Percentiles rank a stretch among this genome's conserved stretches.
phyloP scores from a whole-genome alignment of 345 rosid species.

The Hibiscus trionum region DNA sequence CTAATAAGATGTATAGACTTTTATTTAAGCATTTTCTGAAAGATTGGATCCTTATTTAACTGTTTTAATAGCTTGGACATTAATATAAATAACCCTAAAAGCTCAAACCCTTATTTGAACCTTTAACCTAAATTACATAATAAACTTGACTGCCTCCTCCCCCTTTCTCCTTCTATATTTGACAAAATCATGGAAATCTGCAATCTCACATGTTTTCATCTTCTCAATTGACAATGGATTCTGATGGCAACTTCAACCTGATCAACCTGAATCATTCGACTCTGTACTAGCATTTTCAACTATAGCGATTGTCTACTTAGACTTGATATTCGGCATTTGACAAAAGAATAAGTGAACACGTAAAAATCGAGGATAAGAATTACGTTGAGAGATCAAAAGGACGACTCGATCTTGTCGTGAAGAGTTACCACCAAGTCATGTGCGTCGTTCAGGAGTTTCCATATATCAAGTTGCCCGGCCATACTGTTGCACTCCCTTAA shows the following conservation, averaged over 20 bases:
- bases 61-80: too few relatives aligned
- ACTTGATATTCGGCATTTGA: conserved; percentile 1
- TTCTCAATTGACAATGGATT: background rate
- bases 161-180: background rate
- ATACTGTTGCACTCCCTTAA: conserved; percentile 81
- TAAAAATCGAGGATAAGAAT: background rate
- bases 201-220: background rate
- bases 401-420: conserved; percentile 63
- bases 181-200: background rate
- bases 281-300: background rate
- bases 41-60: too few relatives aligned
- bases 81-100: too few relatives aligned
- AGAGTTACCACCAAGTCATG: conserved; percentile 75
- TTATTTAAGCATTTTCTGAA: too few relatives aligned
- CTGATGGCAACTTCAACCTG: too few relatives aligned
- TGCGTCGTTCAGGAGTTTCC: conserved; percentile 96
- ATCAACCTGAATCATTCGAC: background rate
- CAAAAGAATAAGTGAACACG: background rate
- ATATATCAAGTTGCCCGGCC: conserved; percentile 89
- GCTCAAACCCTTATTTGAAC: too few relatives aligned
- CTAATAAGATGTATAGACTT: too few relatives aligned
- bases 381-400: conserved; percentile 18
- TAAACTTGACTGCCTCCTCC: background rate
- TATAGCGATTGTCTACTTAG: background rate
- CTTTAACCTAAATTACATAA: too few relatives aligned